Evolutionary conservation across 2,329 filamentous ascomycete species (phyloP), one percentile per base, ranked within the genome.

Genomic region (Arthrobotrys sphaeroides): DNA sequence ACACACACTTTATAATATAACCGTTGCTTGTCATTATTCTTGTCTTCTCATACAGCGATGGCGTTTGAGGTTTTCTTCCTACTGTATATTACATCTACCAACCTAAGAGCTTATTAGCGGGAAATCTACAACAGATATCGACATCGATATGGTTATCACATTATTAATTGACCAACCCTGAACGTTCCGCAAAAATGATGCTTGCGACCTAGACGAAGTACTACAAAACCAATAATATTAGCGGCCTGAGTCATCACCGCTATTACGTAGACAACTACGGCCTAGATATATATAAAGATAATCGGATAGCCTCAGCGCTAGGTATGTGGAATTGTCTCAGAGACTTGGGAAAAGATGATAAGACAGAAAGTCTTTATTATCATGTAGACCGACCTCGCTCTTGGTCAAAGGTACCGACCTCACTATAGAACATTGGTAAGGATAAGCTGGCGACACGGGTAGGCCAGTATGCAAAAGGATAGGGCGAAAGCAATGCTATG

Each of bases 11-110:
- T 20, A 13, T 5, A 10, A 31, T 33, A 24, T 49, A 49, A 49
- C 24, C 43, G 16, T 33, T 24, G 3, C 47, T 20, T 55, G n/a
- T 33, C 26, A 18, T 38, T 31, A 31, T 28, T 31, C 24, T 10
- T 55, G 4, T 55, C 10, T n/a, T 38, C 28, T 36, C 51, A 55
- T 55, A 13, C 72, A 76, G 5, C 70, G 43, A 31, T 38, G 47
- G 55, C 60, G 47, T 18, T 55, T 55, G 10, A 55, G 28, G 51
- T 12, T 22, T 53, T 36, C 9, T 18, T 7, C 3, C 10, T 47
- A 38, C 31, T 55, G 10, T 55, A 53, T 20, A 22, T 53, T 26
- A n/a, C 20, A 20, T 6, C 22, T 31, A 51, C 20, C 36, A 10
- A 18, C 31, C 31, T n/a, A 7, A 3, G 16, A n/a, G 13, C 9